These are phyloP conservation scores for Delphinella strobiligena DNA, from an alignment of 2,329 filamentous ascomycete genomes.

Conservation along the genomic window DNA sequence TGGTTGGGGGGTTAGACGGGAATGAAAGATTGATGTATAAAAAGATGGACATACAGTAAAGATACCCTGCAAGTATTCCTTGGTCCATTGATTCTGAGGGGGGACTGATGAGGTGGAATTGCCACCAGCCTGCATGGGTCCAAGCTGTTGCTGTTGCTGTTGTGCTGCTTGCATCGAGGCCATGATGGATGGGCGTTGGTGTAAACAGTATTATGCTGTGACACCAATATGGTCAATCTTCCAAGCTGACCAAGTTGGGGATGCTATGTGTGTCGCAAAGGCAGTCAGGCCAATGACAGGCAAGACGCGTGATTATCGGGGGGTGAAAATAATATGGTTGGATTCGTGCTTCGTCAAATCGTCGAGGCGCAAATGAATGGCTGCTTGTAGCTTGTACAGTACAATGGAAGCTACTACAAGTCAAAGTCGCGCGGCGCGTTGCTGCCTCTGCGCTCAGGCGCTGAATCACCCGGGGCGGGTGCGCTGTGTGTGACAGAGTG, in stretches of 20 bases:
- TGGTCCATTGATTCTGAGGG: constrained; percentile 1
- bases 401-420: background rate
- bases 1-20: constrained; percentile 25
- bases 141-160: constrained; percentile 6
- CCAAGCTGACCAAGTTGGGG: too few species aligned
- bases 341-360: background rate
- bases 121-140: background rate
- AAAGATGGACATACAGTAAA: constrained; percentile 2
- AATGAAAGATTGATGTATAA: background rate
- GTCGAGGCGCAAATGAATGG: too few species aligned
- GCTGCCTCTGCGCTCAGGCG: too few species aligned
- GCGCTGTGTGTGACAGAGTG: background rate
- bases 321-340: background rate
- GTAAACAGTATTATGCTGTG: too few species aligned
- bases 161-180: constrained; percentile 5
- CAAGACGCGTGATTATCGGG: too few species aligned
- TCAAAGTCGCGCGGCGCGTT: background rate
- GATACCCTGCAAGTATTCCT: constrained; percentile 3
- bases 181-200: background rate
- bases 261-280: too few species aligned
- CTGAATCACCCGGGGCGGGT: background rate
- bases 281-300: too few species aligned
- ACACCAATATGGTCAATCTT: too few species aligned
- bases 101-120: background rate
- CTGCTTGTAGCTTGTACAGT: too few species aligned